Conservation (phyloP, 306 rosid genomes). For the Hylodesmum podocarpum region DNA sequence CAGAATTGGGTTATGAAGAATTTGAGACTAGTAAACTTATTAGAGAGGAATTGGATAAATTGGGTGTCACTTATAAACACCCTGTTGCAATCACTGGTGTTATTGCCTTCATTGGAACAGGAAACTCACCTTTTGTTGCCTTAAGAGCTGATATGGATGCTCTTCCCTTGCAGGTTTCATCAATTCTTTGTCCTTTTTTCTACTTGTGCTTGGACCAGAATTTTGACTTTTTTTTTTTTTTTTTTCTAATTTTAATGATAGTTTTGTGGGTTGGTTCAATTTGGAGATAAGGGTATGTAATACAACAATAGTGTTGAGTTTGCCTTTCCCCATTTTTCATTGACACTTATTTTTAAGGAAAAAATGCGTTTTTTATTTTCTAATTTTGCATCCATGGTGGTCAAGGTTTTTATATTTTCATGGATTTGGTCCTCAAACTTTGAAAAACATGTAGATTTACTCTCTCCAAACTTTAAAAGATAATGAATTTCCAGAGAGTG, state of each 20-base stretch:
- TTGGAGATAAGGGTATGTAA: background rate
- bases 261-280: background rate
- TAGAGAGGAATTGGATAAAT: background rate
- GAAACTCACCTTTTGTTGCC: constrained; percentile 72
- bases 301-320: background rate
- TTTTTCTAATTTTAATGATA: too few relatives aligned
- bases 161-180: constrained; percentile 60
- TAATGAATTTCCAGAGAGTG: too few relatives aligned
- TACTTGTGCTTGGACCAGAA: background rate
- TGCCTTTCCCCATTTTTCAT: background rate
- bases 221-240: background rate
- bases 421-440: too few relatives aligned
- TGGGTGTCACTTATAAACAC: background rate
- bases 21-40: constrained; percentile 5
- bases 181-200: background rate
- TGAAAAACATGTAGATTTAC: too few relatives aligned
- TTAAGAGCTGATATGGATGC: constrained; percentile 90
- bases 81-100: constrained; percentile 59
- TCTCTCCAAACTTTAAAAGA: too few relatives aligned
- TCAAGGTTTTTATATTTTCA: too few relatives aligned
- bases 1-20: background rate
- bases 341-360: background rate
- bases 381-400: too few relatives aligned
- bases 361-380: too few relatives aligned
- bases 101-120: constrained; percentile 62